phyloP scores from a whole-genome alignment of 495 filamentous ascomycete species.

The Ascobolus immersus region DNA sequence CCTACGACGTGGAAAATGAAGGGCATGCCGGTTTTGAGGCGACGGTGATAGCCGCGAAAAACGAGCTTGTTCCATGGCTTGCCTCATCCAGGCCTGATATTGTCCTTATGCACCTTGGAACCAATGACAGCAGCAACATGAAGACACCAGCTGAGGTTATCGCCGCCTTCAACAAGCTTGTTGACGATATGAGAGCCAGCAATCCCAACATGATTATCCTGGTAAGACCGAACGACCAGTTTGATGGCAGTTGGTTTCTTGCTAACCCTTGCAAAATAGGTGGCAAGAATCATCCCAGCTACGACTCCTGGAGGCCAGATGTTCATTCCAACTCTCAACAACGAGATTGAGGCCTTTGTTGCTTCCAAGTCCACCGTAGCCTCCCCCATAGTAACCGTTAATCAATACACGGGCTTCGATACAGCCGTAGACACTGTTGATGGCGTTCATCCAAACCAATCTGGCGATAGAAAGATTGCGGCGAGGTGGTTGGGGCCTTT shows the following conservation, averaged over 20 bases:
- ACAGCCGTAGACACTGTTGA: slow-evolving; percentile 19
- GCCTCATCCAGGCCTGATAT: slow-evolving; percentile 19
- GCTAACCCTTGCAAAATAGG: slow-evolving; percentile 13
- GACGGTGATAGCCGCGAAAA: slow-evolving; percentile 19
- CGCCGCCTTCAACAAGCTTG: slow-evolving; percentile 22
- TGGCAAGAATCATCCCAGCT: slow-evolving; percentile 29
- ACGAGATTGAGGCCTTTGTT: slow-evolving; percentile 24
- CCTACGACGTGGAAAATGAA: slow-evolving; percentile 25
- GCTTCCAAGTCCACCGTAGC: slow-evolving; percentile 20
- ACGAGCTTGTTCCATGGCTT: slow-evolving; percentile 21
- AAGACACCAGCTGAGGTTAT: slow-evolving; percentile 21
- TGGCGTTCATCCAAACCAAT: slow-evolving; percentile 24
- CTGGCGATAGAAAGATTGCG: slow-evolving; percentile 24
- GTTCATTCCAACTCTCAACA: slow-evolving; percentile 22
- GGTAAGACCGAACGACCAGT: slow-evolving; percentile 15
- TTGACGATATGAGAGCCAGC: slow-evolving; percentile 21
- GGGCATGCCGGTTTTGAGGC: slow-evolving; percentile 22
- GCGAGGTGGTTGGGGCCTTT: too few relatives aligned
- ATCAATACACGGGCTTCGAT: slow-evolving; percentile 24
- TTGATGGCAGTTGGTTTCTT: neutral
- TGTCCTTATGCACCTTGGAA: slow-evolving; percentile 23
- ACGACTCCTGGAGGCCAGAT: slow-evolving; percentile 18
- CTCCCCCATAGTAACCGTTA: slow-evolving; percentile 27
- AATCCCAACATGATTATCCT: slow-evolving; percentile 28
- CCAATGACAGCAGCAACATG: slow-evolving; percentile 25